Base-by-base conservation (phyloP, 164 flowering plant species). In the Sextonia rubra region DNA sequence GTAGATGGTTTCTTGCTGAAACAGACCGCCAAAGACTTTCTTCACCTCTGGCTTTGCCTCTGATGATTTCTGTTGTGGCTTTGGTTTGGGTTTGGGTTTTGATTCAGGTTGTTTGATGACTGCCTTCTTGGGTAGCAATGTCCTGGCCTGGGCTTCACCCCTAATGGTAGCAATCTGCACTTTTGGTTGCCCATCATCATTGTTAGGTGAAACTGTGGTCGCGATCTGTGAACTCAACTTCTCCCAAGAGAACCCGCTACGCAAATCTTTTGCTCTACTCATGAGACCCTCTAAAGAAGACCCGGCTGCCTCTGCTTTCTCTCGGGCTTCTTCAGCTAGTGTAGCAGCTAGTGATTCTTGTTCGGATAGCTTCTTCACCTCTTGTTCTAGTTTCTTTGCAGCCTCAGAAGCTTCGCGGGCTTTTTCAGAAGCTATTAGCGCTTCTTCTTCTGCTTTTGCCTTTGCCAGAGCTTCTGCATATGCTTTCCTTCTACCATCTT, bases 1-100 rank as follows among this genome's bases (percentile, higher is more conserved):
- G 72, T 93, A 95, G 52, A 95, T 86, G 32, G 97, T 93, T 76
- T 95, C 99, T 84, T 95, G 99, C 84, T 86, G 76, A 67, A 95
- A 95, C 71, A 95, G 74, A 11, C 98, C 99, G 22, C 99, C 98
- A 76, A 95, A 91, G 23, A 91, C 80, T 66, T 90, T 93, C 84
- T 90, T 87, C 78, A 84, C 87, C 72, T 90, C 91, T 12, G 70
- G 49, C 67, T 85, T 83, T 4, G 74, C 37, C 64, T 79, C 80
- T 5, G 66, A 68, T 23, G 73, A 32, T 69, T 80, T 78, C 2
- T 58, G 76, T 55, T 80, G 77, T 24, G 78, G 63, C 30, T 80
- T 80, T 48, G 80, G 60, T 52, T 71, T 76, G 7, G 66, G 63
- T 2, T 66, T 17, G 0, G 84, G 47, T 58, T 71, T 76, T 3